These are phyloP conservation scores for Camellia granthamiana DNA, from an alignment of 148 eudicot genomes.

Conservation along the genomic window DNA sequence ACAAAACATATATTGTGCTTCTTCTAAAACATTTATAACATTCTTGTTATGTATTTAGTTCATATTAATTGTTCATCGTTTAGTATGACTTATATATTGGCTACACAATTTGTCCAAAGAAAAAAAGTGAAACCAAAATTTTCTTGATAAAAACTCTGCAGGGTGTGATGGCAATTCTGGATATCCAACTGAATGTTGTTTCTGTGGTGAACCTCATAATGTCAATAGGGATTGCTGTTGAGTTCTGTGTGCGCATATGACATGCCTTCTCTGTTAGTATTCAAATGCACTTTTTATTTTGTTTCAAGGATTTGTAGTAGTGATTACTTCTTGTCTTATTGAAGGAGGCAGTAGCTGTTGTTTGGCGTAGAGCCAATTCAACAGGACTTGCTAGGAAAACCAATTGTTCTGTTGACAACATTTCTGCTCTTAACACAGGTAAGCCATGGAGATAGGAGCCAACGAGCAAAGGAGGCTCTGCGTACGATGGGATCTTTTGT, in stretches of 20 bases:
- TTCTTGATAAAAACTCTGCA: constrained; percentile 31
- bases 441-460: constrained; percentile 46
- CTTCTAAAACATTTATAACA: background rate
- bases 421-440: constrained; percentile 32
- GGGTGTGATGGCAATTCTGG: constrained; percentile 96
- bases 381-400: background rate
- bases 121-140: background rate
- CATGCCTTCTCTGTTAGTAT: constrained; percentile 95
- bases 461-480: constrained; percentile 49
- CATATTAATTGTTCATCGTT: background rate
- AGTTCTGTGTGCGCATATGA: constrained; percentile 96
- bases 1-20: background rate
- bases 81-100: background rate
- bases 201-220: constrained; percentile 97
- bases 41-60: background rate
- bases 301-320: background rate
- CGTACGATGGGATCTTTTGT: constrained; percentile 75
- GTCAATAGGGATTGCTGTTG: constrained; percentile 98
- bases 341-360: background rate
- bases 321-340: background rate
- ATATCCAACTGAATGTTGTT: constrained; percentile 92
- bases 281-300: background rate
- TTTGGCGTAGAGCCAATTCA: constrained; percentile 1
- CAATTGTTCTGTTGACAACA: constrained; percentile 1
- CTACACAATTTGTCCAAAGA: background rate